Base-by-base conservation (phyloP, 495 filamentous ascomycete genomes). In the Cudoniella acicularis region DNA sequence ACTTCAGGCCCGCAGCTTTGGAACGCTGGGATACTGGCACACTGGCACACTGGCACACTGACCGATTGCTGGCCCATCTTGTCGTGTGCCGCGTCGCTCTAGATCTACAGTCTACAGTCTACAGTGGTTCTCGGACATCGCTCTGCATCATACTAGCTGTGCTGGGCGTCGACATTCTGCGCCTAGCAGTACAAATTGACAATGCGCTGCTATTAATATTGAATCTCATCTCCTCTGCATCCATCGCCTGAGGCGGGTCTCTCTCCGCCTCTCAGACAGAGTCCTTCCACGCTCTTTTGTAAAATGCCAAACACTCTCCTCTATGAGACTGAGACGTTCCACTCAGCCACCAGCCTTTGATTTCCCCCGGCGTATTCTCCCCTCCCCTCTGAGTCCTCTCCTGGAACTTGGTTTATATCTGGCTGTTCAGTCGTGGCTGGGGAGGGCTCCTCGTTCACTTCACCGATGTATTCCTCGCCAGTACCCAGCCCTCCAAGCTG, bases 381-480 rank as follows among this genome's bases (percentile, higher is more conserved):
- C 36, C 36, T 9, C n/a, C n/a, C n/a, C 9, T n/a, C n/a, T 41
- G 9, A 9, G 9, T 41, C 36, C 20, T 49, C 20, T 43, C 50
- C 53, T n/a, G n/a, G n/a, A n/a, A n/a, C n/a, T n/a, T n/a, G n/a
- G n/a, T n/a, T n/a, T n/a, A n/a, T n/a, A n/a, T n/a, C n/a, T n/a
- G n/a, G n/a, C n/a, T n/a, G n/a, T n/a, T n/a, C n/a, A n/a, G n/a
- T n/a, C n/a, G 13, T 13, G 6, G 30, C 30, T 6, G 30, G 30
- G 30, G 13, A 36, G 30, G 4, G 4, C 13, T 36, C 13, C 13
- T 36, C 6, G 30, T 36, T 4, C 6, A 6, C 13, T 4, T 36
- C 30, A 36, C 6, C 30, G n/a, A 67, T 67, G 65, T 67, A 61
- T 53, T 57, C 64, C 24, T 59, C 59, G 13, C 20, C 48, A n/a